Evolutionary conservation across 2,329 filamentous ascomycete genomes (phyloP), one percentile per base, ranked within the genome.

Genomic region (Trichoderma cornu-damae): DNA sequence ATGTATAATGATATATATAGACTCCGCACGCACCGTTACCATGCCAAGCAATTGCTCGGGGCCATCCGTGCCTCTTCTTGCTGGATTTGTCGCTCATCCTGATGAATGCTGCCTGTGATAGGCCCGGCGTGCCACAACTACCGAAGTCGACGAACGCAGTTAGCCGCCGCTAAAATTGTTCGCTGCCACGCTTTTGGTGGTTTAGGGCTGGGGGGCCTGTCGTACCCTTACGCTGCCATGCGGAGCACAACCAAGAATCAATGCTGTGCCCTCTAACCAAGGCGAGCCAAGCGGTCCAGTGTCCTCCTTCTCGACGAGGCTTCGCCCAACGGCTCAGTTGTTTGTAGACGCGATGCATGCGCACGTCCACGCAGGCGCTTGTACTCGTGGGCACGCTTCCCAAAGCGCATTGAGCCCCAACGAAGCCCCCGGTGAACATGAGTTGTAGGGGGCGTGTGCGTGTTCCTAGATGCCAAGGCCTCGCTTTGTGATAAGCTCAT

Each of bases 81-180:
- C 57, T 59, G 57, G 11, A 50, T 59, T 59, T 32, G 52, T 54
- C 57, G 14, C 18, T 16, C 30, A 24, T 59, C 16, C 34, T 37
- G 52, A 37, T 44, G 28, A 32, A 40, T 46, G 46, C 37, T 56
- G 44, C 35, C 44, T 59, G 51, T 59, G 57, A 59, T 56, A 59
- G 57, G 57, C 51, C n/a, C 28, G 50, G 52, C 22, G n/a, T 9
- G 32, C 20, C 42, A 43, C 22, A 51, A 59, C 57, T 59, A 59
- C 51, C 26, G 35, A 37, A 16, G 16, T 34, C 44, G 26, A 47
- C 26, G 22, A 24, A 57, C 57, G 57, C 57, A 59, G 37, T 59
- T 56, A 59, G 43, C 57, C 51, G 57, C 57, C 57, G 52, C 57
- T 59, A 57, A 47, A n/a, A 59, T 35, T 18, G 18, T 24, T 24